Evolutionary conservation across 805 yeast genomes (phyloP).

Genomic region (Candida wancherniae): DNA sequence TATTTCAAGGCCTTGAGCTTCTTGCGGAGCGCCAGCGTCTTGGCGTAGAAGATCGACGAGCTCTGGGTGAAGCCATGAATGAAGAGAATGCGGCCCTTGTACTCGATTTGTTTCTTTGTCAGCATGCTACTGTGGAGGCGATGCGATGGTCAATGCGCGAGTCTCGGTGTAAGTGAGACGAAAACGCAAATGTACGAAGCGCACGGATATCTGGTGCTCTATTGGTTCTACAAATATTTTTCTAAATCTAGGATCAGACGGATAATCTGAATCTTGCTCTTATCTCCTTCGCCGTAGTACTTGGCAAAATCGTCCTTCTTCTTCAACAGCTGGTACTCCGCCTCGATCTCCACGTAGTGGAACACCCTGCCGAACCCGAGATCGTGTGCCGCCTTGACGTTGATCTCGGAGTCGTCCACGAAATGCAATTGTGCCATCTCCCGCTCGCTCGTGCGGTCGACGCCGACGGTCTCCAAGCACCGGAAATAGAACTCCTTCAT

Average conservation of each 20-base stretch:
- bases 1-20: constrained; percentile 59
- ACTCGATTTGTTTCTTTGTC: constrained; percentile 1
- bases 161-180: background rate
- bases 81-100: constrained; percentile 60
- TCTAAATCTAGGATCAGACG: constrained; percentile 55
- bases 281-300: constrained; percentile 33
- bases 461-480: constrained; percentile 64
- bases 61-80: constrained; percentile 89
- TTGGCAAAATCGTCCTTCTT: constrained; percentile 25
- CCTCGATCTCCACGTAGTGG: constrained; percentile 70
- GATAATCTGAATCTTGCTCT: constrained; percentile 42
- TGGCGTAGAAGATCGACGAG: constrained; percentile 77
- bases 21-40: constrained; percentile 85
- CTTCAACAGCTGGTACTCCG: constrained; percentile 38
- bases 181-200: background rate
- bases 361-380: constrained; percentile 70
- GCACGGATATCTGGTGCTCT: background rate
- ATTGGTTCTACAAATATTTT: constrained; percentile 1
- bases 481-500: constrained; percentile 61
- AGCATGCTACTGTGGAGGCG: constrained; percentile 1
- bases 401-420: constrained; percentile 82
- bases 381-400: constrained; percentile 66
- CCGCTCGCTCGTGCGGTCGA: constrained; percentile 28
- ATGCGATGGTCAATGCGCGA: background rate
- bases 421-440: constrained; percentile 53